Base-by-base conservation (phyloP, 768 basidiomycete species). In the Suillus variegatus region DNA sequence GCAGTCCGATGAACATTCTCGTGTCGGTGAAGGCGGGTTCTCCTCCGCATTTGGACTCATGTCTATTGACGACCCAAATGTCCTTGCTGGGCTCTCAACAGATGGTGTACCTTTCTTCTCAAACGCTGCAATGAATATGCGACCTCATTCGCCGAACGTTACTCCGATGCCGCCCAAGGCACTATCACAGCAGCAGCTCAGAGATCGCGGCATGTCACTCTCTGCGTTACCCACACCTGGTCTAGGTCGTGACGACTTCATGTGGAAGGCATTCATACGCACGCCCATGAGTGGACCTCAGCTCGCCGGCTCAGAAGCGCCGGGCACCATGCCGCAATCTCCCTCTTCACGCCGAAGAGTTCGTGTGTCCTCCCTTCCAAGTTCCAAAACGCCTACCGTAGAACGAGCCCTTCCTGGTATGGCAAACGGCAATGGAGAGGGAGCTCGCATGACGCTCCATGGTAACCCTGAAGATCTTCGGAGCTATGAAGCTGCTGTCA, bases 251-350 rank as follows among this genome's bases (percentile, higher is more conserved):
- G 84, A 77, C 28, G 60, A 83, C 57, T 88, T 91, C 62, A 86
- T 91, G 67, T 93, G 91, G 91, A 91, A 83, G 75, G 81, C 86
- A 68, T 93, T 88, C 70, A 82, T 93, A 79, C 83, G 86, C 46
- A 92, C 90, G 25, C 91, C 91, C 32, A 73, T 88, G 54, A 76
- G 78, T 20, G 81, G 79, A 1, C 75, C 80, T 3, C 71, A 68
- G 13, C 49, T 67, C 4, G 66, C 22, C 8, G 25, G 62, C 35
- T 67, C 67, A 65, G 70, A 65, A 10, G 68, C 44, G 18, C 71
- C 66, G 20, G 3, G 35, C 63, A 7, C 69, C 64, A 65, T 73
- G 65, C 70, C 78, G 12, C 72, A 74, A 36, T 77, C 76, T 4
- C 76, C 76, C 1, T 61, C 69, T 22, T 62, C 71, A 38, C 72